phyloP scores from a whole-genome alignment of 345 rosid genomes.

The Geranium brycei region DNA sequence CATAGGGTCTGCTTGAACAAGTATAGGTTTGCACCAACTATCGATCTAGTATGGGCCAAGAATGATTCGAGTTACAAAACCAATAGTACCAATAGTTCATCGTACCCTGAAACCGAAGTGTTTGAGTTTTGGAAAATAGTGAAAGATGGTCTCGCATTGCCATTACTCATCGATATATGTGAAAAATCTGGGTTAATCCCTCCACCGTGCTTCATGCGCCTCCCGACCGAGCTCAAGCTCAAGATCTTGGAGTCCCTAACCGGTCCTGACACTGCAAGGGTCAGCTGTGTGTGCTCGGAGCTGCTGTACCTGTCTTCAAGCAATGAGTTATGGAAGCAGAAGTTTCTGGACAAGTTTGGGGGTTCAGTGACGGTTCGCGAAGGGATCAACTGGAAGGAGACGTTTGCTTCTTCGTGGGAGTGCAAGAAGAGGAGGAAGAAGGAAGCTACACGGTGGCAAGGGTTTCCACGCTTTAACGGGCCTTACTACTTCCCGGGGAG shows the following conservation, averaged over 20 bases:
- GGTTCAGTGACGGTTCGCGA: background rate
- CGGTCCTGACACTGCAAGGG: constrained; percentile 34
- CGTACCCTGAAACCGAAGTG: constrained; percentile 19
- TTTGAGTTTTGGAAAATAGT: constrained; percentile 64
- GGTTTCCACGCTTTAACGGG: constrained; percentile 1
- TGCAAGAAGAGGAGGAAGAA: constrained; percentile 12
- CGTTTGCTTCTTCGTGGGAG: constrained; percentile 27
- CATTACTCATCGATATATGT: constrained; percentile 46
- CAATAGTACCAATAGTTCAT: constrained; percentile 8
- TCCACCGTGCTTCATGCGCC: constrained; percentile 44
- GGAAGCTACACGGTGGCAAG: background rate
- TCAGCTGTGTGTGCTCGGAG: constrained; percentile 38
- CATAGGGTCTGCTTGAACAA: constrained; percentile 33
- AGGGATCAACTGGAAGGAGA: constrained; percentile 33
- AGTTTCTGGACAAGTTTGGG: constrained; percentile 34
- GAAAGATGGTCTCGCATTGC: constrained; percentile 53
- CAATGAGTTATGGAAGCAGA: constrained; percentile 49
- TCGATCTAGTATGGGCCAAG: constrained; percentile 22
- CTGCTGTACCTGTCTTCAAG: constrained; percentile 33
- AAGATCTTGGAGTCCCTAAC: constrained; percentile 51
- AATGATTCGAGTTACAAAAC: constrained; percentile 5
- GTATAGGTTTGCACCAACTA: constrained; percentile 25
- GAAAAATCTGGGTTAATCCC: constrained; percentile 36
- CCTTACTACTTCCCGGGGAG: background rate
- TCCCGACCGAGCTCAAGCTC: constrained; percentile 57